phyloP scores from a whole-genome alignment of 2,329 filamentous ascomycete genomes.

The Chaetothyriales sp. region DNA sequence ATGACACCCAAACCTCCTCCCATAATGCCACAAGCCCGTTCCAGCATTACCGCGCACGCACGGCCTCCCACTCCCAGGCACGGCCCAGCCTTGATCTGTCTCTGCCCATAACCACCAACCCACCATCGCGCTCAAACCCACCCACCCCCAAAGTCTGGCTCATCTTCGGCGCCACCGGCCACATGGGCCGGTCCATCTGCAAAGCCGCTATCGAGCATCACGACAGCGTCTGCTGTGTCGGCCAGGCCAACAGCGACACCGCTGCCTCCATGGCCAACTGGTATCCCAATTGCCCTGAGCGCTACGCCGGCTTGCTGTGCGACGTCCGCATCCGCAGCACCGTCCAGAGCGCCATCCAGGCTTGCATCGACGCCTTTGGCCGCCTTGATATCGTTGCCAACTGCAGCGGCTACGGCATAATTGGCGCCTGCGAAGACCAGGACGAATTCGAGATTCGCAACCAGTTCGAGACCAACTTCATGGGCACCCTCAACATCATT shows the following conservation, averaged over 20 bases:
- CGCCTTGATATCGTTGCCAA: slow-evolving; percentile 82
- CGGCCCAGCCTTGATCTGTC: slow-evolving; percentile 26
- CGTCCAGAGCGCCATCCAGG: slow-evolving; percentile 57
- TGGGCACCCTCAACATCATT: slow-evolving; percentile 87
- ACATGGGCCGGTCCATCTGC: slow-evolving; percentile 84
- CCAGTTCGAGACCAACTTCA: slow-evolving; percentile 96
- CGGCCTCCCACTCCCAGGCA: not conserved
- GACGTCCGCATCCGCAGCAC: slow-evolving; percentile 76
- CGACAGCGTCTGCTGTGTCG: slow-evolving; percentile 76
- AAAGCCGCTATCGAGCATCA: slow-evolving; percentile 67
- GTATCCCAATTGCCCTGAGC: slow-evolving; percentile 41
- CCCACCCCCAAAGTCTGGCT: slow-evolving; percentile 76
- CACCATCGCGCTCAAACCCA: slow-evolving; percentile 57
- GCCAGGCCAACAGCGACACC: slow-evolving; percentile 64
- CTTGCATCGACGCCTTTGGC: slow-evolving; percentile 60
- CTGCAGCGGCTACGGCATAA: slow-evolving; percentile 89
- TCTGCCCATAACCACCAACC: slow-evolving; percentile 75
- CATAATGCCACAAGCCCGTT: not conserved
- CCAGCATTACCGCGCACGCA: not conserved
- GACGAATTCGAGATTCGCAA: slow-evolving; percentile 88
- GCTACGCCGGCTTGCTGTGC: slow-evolving; percentile 67
- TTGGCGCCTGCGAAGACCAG: slow-evolving; percentile 91
- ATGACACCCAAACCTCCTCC: not conserved
- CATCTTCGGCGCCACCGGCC: slow-evolving; percentile 90
- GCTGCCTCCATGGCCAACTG: slow-evolving; percentile 58